phyloP scores from a whole-genome alignment of 2,329 filamentous ascomycete species.

The Clarireedia hainanense region DNA sequence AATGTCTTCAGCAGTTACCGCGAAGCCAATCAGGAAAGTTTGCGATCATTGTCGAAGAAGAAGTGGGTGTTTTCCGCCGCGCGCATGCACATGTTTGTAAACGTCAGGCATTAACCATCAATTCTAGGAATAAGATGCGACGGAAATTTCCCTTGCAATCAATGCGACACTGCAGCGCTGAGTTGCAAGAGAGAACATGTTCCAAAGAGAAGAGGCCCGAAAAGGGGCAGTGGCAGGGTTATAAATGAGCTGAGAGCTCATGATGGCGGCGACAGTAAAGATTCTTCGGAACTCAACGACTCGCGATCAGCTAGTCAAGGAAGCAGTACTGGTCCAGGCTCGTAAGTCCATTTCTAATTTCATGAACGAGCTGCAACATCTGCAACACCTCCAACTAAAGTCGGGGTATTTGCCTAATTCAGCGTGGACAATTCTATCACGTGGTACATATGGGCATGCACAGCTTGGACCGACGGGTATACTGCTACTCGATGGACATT shows the following conservation, averaged over 20 bases:
- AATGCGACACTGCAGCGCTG: constrained; percentile 50
- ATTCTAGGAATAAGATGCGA: constrained; percentile 38
- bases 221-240: constrained; percentile 53
- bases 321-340: constrained; percentile 17
- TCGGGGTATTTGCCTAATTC: too few species aligned
- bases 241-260: constrained; percentile 51
- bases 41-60: constrained; percentile 40
- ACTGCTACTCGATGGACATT: too few species aligned
- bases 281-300: constrained; percentile 28
- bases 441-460: too few species aligned
- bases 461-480: not conserved
- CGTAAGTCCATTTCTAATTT: constrained; percentile 10
- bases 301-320: constrained; percentile 12
- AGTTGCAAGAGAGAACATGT: constrained; percentile 58
- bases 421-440: too few species aligned
- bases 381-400: too few species aligned
- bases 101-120: not conserved
- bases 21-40: constrained; percentile 30
- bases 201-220: constrained; percentile 56
- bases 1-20: constrained; percentile 23
- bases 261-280: constrained; percentile 33
- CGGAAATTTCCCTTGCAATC: constrained; percentile 47
- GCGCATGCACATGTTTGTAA: not conserved
- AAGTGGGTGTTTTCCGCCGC: constrained; percentile 28
- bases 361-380: too few species aligned